Percentiles rank a stretch among this genome's conserved stretches.
phyloP scores from a whole-genome alignment of 1,284 basidiomycete genomes.

The Ustilago vetiveriae region DNA sequence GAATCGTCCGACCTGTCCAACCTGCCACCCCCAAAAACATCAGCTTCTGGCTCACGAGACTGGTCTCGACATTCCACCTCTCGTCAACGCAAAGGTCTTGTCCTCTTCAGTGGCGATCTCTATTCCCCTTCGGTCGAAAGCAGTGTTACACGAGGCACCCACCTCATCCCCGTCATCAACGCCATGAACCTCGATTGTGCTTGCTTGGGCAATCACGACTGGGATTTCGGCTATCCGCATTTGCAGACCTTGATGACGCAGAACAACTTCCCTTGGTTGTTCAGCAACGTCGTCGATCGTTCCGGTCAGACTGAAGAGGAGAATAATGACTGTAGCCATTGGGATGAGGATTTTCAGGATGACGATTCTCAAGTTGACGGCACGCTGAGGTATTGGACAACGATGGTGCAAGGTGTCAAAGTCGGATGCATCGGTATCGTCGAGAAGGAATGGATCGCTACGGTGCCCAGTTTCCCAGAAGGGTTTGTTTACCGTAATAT shows the following conservation, averaged over 20 bases:
- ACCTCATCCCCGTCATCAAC: conserved; percentile 76
- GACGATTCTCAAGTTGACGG: conserved; percentile 49
- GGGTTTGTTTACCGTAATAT: conserved; percentile 71
- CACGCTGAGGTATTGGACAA: conserved; percentile 70
- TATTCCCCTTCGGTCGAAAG: conserved; percentile 82
- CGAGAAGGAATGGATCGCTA: conserved; percentile 86
- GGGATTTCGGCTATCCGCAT: conserved; percentile 52
- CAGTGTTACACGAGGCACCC: conserved; percentile 85
- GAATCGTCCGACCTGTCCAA: conserved; percentile 35
- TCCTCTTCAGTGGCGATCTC: conserved; percentile 84
- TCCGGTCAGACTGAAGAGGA: conserved; percentile 74
- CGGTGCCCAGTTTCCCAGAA: conserved; percentile 82
- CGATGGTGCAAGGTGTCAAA: conserved; percentile 76
- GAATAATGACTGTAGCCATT: conserved; percentile 1
- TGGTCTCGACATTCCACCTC: conserved; percentile 22
- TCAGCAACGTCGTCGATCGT: conserved; percentile 71
- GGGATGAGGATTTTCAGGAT: conserved; percentile 72
- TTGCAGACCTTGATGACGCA: conserved; percentile 36
- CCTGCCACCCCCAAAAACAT: conserved; percentile 19
- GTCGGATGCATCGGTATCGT: conserved; percentile 84
- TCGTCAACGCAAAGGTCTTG: conserved; percentile 71
- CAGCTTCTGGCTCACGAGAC: conserved; percentile 10
- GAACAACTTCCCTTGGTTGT: conserved; percentile 37
- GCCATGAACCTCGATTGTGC: conserved; percentile 51
- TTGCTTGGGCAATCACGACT: conserved; percentile 72